phyloP scores from a whole-genome alignment of 805 yeast species.

The Tetrapisispora fleetii region DNA sequence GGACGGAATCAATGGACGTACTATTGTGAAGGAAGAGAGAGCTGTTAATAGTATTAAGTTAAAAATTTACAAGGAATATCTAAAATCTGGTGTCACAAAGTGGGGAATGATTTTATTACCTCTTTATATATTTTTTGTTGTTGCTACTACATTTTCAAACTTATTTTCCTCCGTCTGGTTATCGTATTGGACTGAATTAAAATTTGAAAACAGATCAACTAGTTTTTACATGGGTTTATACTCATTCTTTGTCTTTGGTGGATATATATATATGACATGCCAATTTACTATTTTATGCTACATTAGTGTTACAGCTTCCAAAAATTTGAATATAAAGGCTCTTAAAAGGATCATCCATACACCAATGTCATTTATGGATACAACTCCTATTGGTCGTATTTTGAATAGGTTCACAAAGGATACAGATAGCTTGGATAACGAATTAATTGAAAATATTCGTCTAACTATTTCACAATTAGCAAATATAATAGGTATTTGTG shows the following conservation, averaged over 20 bases:
- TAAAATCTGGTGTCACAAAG: conserved; percentile 47
- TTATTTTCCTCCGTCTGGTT: conserved; percentile 48
- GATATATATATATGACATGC: conserved; percentile 34
- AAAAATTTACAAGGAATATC: conserved; percentile 41
- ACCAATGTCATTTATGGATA: conserved; percentile 77
- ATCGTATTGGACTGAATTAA: conserved; percentile 66
- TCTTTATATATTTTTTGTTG: conserved; percentile 15
- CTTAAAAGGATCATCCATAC: conserved; percentile 54
- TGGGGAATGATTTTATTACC: conserved; percentile 19
- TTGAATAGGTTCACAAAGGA: conserved; percentile 82
- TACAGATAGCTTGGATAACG: conserved; percentile 76
- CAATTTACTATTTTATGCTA: conserved; percentile 25
- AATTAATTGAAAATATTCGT: conserved; percentile 60
- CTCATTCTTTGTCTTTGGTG: conserved; percentile 47
- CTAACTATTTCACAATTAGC: conserved; percentile 44
- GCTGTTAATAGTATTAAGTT: conserved; percentile 46
- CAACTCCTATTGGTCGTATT: conserved; percentile 81
- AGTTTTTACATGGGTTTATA: conserved; percentile 71
- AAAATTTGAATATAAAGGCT: conserved; percentile 50
- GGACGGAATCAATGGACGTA: conserved; percentile 26
- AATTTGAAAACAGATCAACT: conserved; percentile 37
- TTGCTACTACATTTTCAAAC: conserved; percentile 22
- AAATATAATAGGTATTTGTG: conserved; percentile 52
- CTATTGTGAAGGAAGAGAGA: conserved; percentile 43
- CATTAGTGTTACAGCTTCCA: conserved; percentile 47